These are phyloP conservation scores for Colletotrichum brevisporum DNA, from an alignment of 2,329 filamentous ascomycete genomes.

Conservation along the genomic window DNA sequence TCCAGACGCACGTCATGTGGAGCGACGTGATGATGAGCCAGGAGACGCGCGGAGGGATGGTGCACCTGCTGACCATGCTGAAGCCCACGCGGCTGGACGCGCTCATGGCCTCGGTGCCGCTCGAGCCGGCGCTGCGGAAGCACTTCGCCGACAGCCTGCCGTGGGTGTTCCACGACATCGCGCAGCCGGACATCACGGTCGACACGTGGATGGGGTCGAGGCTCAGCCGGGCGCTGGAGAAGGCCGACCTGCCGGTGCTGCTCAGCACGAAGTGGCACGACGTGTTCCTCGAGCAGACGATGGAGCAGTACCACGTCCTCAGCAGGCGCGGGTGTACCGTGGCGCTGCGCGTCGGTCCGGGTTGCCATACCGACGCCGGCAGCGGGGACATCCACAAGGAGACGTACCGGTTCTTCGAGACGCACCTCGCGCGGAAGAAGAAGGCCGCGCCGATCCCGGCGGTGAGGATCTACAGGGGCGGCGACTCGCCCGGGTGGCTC, in stretches of 20 bases:
- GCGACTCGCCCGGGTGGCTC: conserved; percentile 40
- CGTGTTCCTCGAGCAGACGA: conserved; percentile 35
- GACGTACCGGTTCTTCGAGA: conserved; percentile 35
- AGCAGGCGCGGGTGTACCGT: conserved; percentile 37
- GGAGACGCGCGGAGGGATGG: conserved; percentile 5
- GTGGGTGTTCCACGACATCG: conserved; percentile 30
- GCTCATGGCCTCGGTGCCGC: conserved; percentile 22
- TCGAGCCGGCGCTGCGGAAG: conserved; percentile 26
- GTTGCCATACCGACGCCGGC: conserved; percentile 35
- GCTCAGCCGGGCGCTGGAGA: conserved; percentile 37
- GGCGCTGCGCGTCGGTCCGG: conserved; percentile 41
- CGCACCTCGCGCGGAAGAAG: conserved; percentile 1
- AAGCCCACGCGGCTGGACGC: not conserved
- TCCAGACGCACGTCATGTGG: conserved; percentile 34
- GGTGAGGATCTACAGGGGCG: conserved; percentile 36
- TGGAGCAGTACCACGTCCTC: conserved; percentile 40
- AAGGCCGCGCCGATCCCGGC: not conserved
- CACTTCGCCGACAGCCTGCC: conserved; percentile 33
- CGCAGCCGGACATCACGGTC: conserved; percentile 29
- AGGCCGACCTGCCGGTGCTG: conserved; percentile 40
- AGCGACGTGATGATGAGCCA: conserved; percentile 28
- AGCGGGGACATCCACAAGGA: conserved; percentile 20
- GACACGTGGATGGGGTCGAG: conserved; percentile 27
- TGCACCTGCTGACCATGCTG: not conserved
- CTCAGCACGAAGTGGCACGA: conserved; percentile 43